Conservation (phyloP, 1,284 basidiomycete species). For the Mrakiaceae sp. region DNA sequence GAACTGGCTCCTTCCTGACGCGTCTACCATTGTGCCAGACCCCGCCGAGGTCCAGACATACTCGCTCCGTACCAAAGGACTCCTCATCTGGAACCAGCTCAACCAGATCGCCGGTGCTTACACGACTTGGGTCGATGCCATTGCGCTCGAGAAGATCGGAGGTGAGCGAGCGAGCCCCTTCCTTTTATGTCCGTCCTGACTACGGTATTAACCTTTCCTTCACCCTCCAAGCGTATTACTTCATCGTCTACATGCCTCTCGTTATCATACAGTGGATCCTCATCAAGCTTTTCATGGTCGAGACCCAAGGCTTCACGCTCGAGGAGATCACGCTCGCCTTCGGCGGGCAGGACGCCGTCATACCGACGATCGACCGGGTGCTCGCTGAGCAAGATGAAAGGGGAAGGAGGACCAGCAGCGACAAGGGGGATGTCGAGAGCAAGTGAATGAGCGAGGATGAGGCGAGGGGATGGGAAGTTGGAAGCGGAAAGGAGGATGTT, state of each 20-base stretch:
- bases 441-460: not conserved
- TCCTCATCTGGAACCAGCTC: conserved; percentile 36
- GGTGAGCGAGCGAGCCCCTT: not conserved
- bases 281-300: conserved; percentile 31
- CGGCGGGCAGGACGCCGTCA: conserved; percentile 20
- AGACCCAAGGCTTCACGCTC: conserved; percentile 33
- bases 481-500: not conserved
- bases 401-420: too few relatives aligned
- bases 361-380: not conserved
- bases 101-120: conserved; percentile 25
- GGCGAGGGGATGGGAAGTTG: not conserved
- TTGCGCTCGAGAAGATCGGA: conserved; percentile 33
- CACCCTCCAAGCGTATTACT: conserved; percentile 29
- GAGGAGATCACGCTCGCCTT: conserved; percentile 33
- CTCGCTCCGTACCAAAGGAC: conserved; percentile 34
- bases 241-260: conserved; percentile 32
- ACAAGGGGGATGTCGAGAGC: not conserved
- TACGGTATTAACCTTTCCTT: not conserved
- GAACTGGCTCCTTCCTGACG: not conserved
- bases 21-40: conserved; percentile 13
- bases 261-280: conserved; percentile 29
- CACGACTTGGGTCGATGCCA: conserved; percentile 31
- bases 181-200: not conserved
- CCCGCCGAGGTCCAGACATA: conserved; percentile 35
- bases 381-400: not conserved